Percentiles rank a stretch among this genome's conserved stretches.
Evolutionary conservation across 148 eudicot genomes (phyloP).

Genomic region (Vaccinium corymbosum): DNA sequence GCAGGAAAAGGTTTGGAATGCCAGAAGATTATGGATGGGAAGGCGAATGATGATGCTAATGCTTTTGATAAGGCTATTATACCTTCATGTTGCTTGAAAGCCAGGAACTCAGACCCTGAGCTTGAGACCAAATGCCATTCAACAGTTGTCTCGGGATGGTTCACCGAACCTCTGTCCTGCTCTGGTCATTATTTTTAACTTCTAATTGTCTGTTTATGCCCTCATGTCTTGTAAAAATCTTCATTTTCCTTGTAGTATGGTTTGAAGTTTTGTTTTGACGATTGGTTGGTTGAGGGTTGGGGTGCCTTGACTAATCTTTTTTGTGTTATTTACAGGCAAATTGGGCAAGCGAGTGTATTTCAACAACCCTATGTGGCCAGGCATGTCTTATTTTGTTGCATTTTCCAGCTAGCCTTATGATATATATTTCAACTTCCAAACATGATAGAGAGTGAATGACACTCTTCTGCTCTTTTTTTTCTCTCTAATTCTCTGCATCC

Average conservation of each 20-base stretch:
- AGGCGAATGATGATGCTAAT: constrained; percentile 43
- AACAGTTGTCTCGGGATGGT: constrained; percentile 98
- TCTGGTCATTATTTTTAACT: constrained; percentile 46
- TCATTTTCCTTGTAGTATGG: background rate
- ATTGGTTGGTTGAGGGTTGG: background rate
- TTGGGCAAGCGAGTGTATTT: constrained; percentile 52
- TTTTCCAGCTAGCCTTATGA: background rate
- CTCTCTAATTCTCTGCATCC: background rate
- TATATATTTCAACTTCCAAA: background rate
- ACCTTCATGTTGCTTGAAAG: constrained; percentile 88
- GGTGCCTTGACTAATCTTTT: constrained; percentile 12
- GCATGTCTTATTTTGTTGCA: constrained; percentile 32
- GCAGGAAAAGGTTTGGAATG: constrained; percentile 66
- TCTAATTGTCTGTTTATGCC: background rate
- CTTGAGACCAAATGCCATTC: constrained; percentile 75
- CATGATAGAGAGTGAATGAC: background rate
- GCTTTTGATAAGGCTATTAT: constrained; percentile 34
- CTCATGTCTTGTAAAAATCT: background rate
- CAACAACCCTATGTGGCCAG: constrained; percentile 99
- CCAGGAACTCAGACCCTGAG: constrained; percentile 58
- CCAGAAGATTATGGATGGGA: constrained; percentile 78
- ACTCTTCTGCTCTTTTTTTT: background rate
- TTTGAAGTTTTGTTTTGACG: constrained; percentile 10
- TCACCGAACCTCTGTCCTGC: constrained; percentile 54
- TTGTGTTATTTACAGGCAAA: constrained; percentile 35